Evolutionary conservation across 148 eudicot genomes (phyloP).

Genomic region (Cornus controversa): DNA sequence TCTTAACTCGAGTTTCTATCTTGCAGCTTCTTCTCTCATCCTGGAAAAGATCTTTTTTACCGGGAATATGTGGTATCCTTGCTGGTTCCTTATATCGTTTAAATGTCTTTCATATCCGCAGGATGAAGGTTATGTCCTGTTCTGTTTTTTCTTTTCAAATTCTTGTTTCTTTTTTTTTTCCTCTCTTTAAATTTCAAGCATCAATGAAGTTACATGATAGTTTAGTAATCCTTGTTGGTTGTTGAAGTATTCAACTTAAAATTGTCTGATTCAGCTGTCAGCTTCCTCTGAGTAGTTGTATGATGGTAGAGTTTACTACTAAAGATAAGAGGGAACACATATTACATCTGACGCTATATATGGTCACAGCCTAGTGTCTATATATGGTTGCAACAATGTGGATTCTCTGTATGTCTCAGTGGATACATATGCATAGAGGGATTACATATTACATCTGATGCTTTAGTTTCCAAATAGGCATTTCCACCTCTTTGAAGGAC

Average conservation of each 20-base stretch:
- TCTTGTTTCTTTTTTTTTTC: not conserved
- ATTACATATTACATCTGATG: not conserved
- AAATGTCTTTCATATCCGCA: constrained; percentile 72
- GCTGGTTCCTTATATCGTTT: constrained; percentile 80
- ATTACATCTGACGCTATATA: too few species aligned
- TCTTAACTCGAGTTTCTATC: constrained; percentile 16
- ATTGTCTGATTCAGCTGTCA: not conserved
- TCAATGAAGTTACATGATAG: not conserved
- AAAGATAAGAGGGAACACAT: not conserved
- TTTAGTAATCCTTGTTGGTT: constrained; percentile 7
- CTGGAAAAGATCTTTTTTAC: constrained; percentile 88
- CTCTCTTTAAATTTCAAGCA: too few species aligned
- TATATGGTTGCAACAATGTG: not conserved
- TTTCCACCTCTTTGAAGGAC: too few species aligned
- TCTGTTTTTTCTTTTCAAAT: constrained; percentile 8
- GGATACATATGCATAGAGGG: not conserved
- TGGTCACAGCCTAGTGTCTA: not conserved
- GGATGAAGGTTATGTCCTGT: constrained; percentile 55
- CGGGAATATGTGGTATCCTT: constrained; percentile 86
- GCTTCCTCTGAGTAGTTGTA: not conserved
- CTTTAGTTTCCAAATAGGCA: too few species aligned
- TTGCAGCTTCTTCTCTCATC: constrained; percentile 87
- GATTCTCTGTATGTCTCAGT: not conserved
- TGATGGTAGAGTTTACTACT: not conserved
- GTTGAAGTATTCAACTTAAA: not conserved